Conservation (phyloP, 768 basidiomycete genomes). For the Auriscalpium vulgare region DNA sequence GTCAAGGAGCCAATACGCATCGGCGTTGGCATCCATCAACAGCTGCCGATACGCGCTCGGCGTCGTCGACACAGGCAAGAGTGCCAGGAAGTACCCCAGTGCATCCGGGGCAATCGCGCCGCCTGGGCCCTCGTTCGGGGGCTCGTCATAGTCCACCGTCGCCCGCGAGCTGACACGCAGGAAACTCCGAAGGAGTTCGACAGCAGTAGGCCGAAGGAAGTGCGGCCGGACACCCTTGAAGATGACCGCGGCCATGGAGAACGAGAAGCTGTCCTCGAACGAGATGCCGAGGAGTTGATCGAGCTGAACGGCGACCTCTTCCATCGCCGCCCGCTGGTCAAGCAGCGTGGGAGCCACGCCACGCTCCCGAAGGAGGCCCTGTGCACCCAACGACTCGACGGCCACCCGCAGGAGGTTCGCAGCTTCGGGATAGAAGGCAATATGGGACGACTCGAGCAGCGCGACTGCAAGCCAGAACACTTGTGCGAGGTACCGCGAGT, state of each 20-base stretch:
- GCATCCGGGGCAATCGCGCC: conserved; percentile 49
- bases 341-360: conserved; percentile 53
- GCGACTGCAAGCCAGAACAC: conserved; percentile 88
- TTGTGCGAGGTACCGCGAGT: conserved; percentile 64
- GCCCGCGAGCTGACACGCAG: conserved; percentile 51
- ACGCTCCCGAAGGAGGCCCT: conserved; percentile 46
- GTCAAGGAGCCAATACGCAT: conserved; percentile 36
- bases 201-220: conserved; percentile 52
- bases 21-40: conserved; percentile 54
- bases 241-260: conserved; percentile 73
- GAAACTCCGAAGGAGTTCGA: conserved; percentile 52
- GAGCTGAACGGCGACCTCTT: conserved; percentile 61
- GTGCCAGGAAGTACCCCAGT: conserved; percentile 72
- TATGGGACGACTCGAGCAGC: conserved; percentile 70
- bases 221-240: conserved; percentile 81
- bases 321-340: conserved; percentile 54
- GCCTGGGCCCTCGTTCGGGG: conserved; percentile 29
- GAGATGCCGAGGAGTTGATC: conserved; percentile 68
- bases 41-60: conserved; percentile 48
- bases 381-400: conserved; percentile 53
- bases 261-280: conserved; percentile 73
- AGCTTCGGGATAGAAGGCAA: conserved; percentile 63
- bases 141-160: conserved; percentile 21
- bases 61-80: conserved; percentile 62
- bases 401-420: conserved; percentile 58